Base-by-base conservation (phyloP, 2,329 filamentous ascomycete genomes). In the Paracamarosporium sp. region DNA sequence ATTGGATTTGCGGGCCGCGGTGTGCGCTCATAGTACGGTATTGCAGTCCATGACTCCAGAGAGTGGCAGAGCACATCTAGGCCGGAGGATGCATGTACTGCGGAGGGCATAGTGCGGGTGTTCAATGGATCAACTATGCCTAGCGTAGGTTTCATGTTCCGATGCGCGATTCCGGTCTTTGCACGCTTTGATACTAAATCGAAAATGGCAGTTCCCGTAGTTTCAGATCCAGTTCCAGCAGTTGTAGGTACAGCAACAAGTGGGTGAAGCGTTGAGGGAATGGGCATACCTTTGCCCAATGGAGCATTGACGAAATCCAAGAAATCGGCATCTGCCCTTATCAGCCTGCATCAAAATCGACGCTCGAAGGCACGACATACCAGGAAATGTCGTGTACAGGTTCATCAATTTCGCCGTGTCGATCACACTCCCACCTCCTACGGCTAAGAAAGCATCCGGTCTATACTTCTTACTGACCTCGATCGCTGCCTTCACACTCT, bases 341-440 rank as follows among this genome's bases (percentile, higher is more conserved):
- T 62, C 27, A 66, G 47, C 56, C 51, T 47, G 36, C 5, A 28
- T 11, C 22, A 30, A 33, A 2, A 20, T 47, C 17, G 28, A 8
- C 31, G 46, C 22, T 12, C n/a, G 2, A 50, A 44, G n/a, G 31
- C 27, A 17, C 7, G 27, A 36, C 66, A 41, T 66, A 75, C 72
- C 67, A 0, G 93, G 93, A 73, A 93, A 97, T 61, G 87, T 89
- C 0, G 89, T 91, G 80, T 98, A 98, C 0, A 99, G 85, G 73
- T 99, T 99, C 93, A 99, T 98, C 55, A 99, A 84, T 79, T 99
- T 99, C 53, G 95, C 94, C 0, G 95, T 99, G 78, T 99, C 95
- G 66, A 99, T 99, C 64, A 98, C 95, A 36, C 92, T 96, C 35
- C 95, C 95, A 66, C 93, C 89, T 17, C 85, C 95, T 15, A 99